Base-by-base conservation (phyloP, 148 eudicot species). In the Vaccinium corymbosum region DNA sequence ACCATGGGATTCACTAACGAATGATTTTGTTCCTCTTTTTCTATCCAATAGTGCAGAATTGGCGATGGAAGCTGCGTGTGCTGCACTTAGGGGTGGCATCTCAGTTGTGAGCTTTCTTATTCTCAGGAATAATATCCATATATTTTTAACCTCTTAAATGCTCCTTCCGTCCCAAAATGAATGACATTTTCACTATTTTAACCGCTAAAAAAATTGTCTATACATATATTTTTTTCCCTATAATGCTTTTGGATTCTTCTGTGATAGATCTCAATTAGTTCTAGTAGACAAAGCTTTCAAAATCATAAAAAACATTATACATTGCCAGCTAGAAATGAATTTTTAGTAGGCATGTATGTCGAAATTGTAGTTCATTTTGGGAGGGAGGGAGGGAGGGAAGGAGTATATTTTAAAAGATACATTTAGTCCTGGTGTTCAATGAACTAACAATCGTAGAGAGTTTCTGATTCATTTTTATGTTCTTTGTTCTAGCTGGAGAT, bases 51-150 rank as follows among this genome's bases (percentile, higher is more conserved):
- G 98, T 87, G 92, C 90, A 80, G 95, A 94, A 87, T 82, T 93
- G 78, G 96, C 98, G 35, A 78, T 93, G 86, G 93, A 91, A 88
- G 98, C 98, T 86, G 98, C 98, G 32, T 85, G 87, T 76, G 98
- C 98, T 84, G 98, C 98, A 81, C 86, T 94, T 73, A 51, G 48
- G 2, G 92, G 89, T 81, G 98, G 98, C 79, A 91, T 94, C 82
- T 84, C 89, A 80, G 98, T 91, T 77, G 98, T 94, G 80, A 90
- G 98, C 89, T 48, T 81, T 82, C 72, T 25, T 42, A 27, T 68
- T 68, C 35, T 68, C 35, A 25, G 5, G 72, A 27, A 66, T 22
- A 25, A 8, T n/a, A 8, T 64, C 72, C 38, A 10, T 6, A 3
- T 15, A 25, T 25, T 66, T 12, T 66, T 25, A 11, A 11, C 73